phyloP scores from a whole-genome alignment of 2,329 filamentous ascomycete species.

The Trichoderma sp. region DNA sequence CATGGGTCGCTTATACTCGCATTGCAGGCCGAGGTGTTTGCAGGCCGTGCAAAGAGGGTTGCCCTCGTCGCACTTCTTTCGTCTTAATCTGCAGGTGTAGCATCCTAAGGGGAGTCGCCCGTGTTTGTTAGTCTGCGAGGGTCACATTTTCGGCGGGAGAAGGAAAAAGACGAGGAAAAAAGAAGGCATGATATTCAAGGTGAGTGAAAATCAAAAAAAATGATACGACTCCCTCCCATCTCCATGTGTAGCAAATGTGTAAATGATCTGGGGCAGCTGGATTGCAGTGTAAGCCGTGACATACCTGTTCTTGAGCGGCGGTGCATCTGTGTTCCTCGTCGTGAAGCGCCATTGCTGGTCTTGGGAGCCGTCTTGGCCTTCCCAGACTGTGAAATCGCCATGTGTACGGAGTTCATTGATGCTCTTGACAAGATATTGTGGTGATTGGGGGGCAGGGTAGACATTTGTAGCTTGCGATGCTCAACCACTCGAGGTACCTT shows the following conservation, averaged over 20 bases:
- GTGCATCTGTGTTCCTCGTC: conserved; percentile 84
- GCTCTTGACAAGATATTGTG: conserved; percentile 55
- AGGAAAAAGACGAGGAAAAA: neutral
- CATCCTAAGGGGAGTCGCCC: conserved; percentile 51
- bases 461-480: conserved; percentile 59
- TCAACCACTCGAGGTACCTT: conserved; percentile 30
- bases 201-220: neutral
- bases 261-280: neutral
- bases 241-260: neutral
- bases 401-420: conserved; percentile 55
- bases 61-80: conserved; percentile 72
- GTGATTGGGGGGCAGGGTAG: conserved; percentile 66
- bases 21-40: conserved; percentile 77
- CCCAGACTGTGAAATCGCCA: conserved; percentile 63
- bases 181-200: neutral
- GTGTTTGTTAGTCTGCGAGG: conserved; percentile 13
- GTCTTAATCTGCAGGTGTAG: conserved; percentile 69
- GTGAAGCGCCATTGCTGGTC: conserved; percentile 58
- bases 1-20: conserved; percentile 94
- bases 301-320: conserved; percentile 91
- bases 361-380: conserved; percentile 64
- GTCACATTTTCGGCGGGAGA: neutral
- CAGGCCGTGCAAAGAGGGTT: conserved; percentile 66
- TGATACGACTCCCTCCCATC: neutral
- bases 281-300: conserved; percentile 42